Evolutionary conservation across 768 basidiomycete genomes (phyloP).

Genomic region (Asterophora lycoperdoides): DNA sequence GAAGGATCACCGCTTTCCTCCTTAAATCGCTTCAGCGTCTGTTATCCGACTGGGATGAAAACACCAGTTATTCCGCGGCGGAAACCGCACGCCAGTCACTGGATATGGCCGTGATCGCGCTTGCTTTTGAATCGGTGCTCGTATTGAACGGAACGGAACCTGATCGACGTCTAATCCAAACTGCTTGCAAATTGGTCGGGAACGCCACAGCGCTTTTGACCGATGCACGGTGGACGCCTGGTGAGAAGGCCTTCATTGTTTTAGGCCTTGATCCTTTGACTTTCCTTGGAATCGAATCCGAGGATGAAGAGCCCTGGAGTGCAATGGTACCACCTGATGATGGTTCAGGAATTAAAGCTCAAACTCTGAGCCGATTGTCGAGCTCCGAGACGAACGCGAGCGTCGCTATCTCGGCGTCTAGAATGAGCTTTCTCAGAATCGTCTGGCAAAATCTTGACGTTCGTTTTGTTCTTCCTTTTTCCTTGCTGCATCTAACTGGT

Average conservation of each 20-base stretch:
- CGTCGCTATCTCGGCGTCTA: conserved; percentile 15
- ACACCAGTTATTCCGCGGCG: conserved; percentile 41
- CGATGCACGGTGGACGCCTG: conserved; percentile 46
- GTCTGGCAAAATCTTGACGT: conserved; percentile 74
- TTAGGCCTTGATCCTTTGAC: conserved; percentile 65
- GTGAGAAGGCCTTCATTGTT: conserved; percentile 64
- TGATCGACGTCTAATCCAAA: conserved; percentile 59
- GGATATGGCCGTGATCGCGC: conserved; percentile 61
- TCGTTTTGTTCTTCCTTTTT: conserved; percentile 21
- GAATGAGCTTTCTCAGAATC: conserved; percentile 45
- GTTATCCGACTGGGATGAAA: conserved; percentile 43
- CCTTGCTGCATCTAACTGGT: neutral
- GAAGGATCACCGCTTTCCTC: conserved; percentile 59
- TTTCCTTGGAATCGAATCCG: conserved; percentile 27
- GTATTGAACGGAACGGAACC: conserved; percentile 58
- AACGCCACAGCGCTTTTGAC: conserved; percentile 36
- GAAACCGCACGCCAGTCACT: conserved; percentile 64
- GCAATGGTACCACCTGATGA: conserved; percentile 43
- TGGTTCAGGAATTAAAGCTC: conserved; percentile 61
- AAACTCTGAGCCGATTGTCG: conserved; percentile 39
- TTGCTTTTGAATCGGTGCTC: conserved; percentile 68
- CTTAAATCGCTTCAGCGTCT: conserved; percentile 57
- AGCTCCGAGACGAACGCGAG: conserved; percentile 8
- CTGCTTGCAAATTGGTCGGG: conserved; percentile 48
- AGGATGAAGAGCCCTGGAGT: conserved; percentile 29